phyloP scores from a whole-genome alignment of 345 rosid species.

The Murraya koenigii region DNA sequence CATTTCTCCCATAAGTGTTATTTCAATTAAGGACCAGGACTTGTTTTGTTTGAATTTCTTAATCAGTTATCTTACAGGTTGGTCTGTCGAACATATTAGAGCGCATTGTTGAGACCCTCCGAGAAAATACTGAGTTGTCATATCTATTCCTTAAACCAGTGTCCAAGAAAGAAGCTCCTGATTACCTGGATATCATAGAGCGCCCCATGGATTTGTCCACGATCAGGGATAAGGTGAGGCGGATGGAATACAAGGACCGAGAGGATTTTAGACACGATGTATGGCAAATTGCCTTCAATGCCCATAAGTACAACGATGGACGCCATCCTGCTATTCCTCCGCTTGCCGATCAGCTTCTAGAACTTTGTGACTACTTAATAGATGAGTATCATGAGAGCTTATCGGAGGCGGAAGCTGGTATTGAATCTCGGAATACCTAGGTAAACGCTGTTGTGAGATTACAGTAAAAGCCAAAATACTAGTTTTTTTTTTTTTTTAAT shows the following conservation, averaged over 20 bases:
- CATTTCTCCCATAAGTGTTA: too few species aligned
- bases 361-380: slow-evolving; percentile 81
- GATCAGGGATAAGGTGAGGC: slow-evolving; percentile 78
- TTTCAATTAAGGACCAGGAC: neutral
- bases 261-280: slow-evolving; percentile 86
- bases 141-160: slow-evolving; percentile 90
- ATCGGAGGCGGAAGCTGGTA: slow-evolving; percentile 71
- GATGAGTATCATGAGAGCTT: slow-evolving; percentile 38
- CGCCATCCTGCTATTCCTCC: slow-evolving; percentile 94
- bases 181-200: slow-evolving; percentile 56
- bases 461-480: neutral
- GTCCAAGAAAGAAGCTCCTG: slow-evolving; percentile 88
- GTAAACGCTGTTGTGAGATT: slow-evolving; percentile 1
- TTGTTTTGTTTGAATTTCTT: neutral
- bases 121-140: slow-evolving; percentile 56
- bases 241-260: slow-evolving; percentile 69
- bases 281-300: slow-evolving; percentile 73
- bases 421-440: slow-evolving; percentile 29
- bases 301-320: slow-evolving; percentile 74
- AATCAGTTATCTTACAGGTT: slow-evolving; percentile 45
- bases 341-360: slow-evolving; percentile 92
- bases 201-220: slow-evolving; percentile 92
- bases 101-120: slow-evolving; percentile 65
- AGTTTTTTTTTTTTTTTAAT: neutral
- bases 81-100: slow-evolving; percentile 83